Conservation (phyloP, 2,329 filamentous ascomycete species). For the Talaromyces amestolkiae region DNA sequence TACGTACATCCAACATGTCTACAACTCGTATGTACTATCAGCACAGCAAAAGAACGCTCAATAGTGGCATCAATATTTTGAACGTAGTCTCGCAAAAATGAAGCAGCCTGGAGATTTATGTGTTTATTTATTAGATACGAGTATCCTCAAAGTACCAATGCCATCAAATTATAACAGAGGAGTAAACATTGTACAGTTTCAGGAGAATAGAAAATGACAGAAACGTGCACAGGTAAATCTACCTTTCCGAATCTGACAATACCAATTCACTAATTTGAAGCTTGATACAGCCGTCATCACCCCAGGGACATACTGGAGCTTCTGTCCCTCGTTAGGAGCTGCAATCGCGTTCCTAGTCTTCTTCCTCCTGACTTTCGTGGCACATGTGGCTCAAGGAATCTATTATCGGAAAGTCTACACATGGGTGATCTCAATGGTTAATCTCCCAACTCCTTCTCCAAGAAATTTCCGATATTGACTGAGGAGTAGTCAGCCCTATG, state of each 20-base stretch:
- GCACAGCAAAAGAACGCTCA: not conserved
- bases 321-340: constrained; percentile 12
- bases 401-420: constrained; percentile 12
- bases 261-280: not conserved
- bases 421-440: constrained; percentile 17
- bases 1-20: not conserved
- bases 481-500: constrained; percentile 3
- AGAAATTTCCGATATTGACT: not conserved
- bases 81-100: not conserved
- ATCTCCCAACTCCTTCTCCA: not conserved
- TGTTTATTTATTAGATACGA: not conserved
- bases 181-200: not conserved
- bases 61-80: not conserved
- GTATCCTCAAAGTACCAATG: not conserved
- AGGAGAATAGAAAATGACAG: not conserved
- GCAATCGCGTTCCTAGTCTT: constrained; percentile 12
- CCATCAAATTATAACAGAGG: no score
- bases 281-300: constrained; percentile 4
- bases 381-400: constrained; percentile 8
- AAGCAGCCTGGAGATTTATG: not conserved
- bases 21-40: not conserved
- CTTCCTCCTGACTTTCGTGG: constrained; percentile 3
- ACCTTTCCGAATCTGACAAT: not conserved
- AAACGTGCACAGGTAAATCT: not conserved
- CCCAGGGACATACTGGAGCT: constrained; percentile 13